These are phyloP conservation scores for Bipolaris victoriae DNA, from an alignment of 2,329 filamentous ascomycete species.

Conservation along the genomic window DNA sequence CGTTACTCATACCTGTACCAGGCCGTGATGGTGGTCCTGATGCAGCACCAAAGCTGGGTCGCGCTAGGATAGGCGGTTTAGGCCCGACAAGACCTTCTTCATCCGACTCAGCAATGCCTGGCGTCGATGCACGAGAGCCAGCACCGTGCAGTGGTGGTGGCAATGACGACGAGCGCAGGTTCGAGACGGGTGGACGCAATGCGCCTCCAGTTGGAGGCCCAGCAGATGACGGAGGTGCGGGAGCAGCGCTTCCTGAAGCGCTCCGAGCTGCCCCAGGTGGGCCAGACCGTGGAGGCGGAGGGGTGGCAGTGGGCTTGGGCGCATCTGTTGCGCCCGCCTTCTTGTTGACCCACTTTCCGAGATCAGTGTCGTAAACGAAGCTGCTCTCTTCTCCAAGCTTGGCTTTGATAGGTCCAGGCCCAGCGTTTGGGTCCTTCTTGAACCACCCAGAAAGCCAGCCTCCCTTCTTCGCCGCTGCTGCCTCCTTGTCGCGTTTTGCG, in stretches of 20 bases:
- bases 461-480: conserved; percentile 59
- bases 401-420: conserved; percentile 76
- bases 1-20: conserved; percentile 82
- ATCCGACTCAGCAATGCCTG: conserved; percentile 39
- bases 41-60: conserved; percentile 32
- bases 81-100: conserved; percentile 30
- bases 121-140: conserved; percentile 40
- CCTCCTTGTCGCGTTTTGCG: conserved; percentile 62
- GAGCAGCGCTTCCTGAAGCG: conserved; percentile 56
- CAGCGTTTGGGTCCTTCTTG: conserved; percentile 69
- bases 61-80: conserved; percentile 32
- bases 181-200: conserved; percentile 26
- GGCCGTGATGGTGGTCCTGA: conserved; percentile 56
- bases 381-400: conserved; percentile 93
- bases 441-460: conserved; percentile 91
- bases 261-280: conserved; percentile 50
- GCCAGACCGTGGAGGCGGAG: conserved; percentile 76
- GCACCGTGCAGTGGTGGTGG: conserved; percentile 42
- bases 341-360: conserved; percentile 98
- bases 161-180: conserved; percentile 45
- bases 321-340: conserved; percentile 72
- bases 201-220: conserved; percentile 24
- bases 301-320: conserved; percentile 64
- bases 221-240: conserved; percentile 37
- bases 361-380: conserved; percentile 93